A percentile compares a stretch with the other conserved stretches of the same genome.
Conservation (phyloP, 768 basidiomycete species). For the Lactifluus hygrophoroides region DNA sequence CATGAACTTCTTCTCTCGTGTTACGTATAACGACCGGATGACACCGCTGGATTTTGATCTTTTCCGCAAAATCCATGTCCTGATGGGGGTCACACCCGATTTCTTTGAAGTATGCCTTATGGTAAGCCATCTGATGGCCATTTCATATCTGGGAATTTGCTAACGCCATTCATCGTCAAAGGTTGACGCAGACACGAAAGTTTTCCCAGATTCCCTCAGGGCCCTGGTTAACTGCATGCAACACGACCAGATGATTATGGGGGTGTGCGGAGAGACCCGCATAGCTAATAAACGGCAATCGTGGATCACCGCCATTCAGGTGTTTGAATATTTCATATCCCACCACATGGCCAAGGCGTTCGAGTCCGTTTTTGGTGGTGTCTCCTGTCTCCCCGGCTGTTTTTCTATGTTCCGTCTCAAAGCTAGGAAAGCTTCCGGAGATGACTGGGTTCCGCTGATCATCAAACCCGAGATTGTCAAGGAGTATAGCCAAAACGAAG, state of each 20-base stretch:
- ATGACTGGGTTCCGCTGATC: constrained; percentile 97
- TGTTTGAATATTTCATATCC: constrained; percentile 98
- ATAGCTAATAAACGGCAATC: constrained; percentile 98
- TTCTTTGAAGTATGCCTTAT: constrained; percentile 96
- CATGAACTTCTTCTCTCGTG: constrained; percentile 99
- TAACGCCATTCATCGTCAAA: constrained; percentile 27
- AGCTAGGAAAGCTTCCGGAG: constrained; percentile 76
- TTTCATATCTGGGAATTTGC: background rate
- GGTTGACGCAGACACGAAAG: constrained; percentile 99
- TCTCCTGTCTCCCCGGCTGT: constrained; percentile 98
- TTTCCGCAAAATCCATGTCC: constrained; percentile 89
- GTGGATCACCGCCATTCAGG: constrained; percentile 98
- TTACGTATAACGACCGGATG: constrained; percentile 99
- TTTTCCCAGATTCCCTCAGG: constrained; percentile 82
- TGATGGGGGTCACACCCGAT: constrained; percentile 99
- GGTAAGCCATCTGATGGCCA: constrained; percentile 45
- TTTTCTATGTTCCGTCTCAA: constrained; percentile 99
- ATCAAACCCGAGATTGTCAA: constrained; percentile 95
- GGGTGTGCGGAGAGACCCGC: constrained; percentile 95
- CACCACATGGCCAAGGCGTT: constrained; percentile 98
- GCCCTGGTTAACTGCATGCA: constrained; percentile 98
- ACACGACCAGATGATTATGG: constrained; percentile 98
- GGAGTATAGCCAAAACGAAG: constrained; percentile 92
- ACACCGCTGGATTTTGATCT: constrained; percentile 94
- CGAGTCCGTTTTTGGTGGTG: constrained; percentile 98